Base-by-base conservation (phyloP, 768 basidiomycete genomes). In the Suillus subluteus region DNA sequence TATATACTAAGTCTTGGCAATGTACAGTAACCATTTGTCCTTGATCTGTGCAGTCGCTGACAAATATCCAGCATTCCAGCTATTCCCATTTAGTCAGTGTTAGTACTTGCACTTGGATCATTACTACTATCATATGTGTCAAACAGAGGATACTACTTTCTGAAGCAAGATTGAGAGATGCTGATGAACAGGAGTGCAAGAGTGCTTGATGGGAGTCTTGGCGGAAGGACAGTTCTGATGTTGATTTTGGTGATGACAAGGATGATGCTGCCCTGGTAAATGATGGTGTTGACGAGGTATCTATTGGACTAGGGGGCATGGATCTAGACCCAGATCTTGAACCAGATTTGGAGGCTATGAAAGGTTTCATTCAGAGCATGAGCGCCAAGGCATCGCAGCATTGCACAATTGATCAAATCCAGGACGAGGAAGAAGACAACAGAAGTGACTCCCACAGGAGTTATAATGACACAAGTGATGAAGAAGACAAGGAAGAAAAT, bases 391-490 rank as follows among this genome's bases (percentile, higher is more conserved):
- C 85, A 7, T 82, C 82, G 5, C 69, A 66, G 55, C 82, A 83
- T 67, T 76, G 84, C 56, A 89, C 88, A 21, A 87, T 88, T 78
- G 90, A 88, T 71, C 91, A 94, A 76, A 71, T 92, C 26, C 83
- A 79, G 56, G 89, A 90, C 74, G 82, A 78, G 62, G 81, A 43
- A 16, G 79, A 69, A 18, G 67, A 66, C n/a, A 71, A 72, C 9
- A 76, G 72, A 18, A 71, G 72, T 21, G 63, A 72, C 2, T 69
- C 65, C 2, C 72, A 67, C 26, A 75, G 72, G 38, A 73, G 67
- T 15, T 69, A 58, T 64, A 75, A 77, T 0, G 78, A 77, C 32
- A 73, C 75, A 1, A 58, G 59, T 21, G 80, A 76, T 12, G 79
- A 78, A 6, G 80, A 75, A 4, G 72, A 65, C 6, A 68, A 46